Conservation (phyloP, 352 stramenopile genomes). For the Pythium myriotylum region DNA sequence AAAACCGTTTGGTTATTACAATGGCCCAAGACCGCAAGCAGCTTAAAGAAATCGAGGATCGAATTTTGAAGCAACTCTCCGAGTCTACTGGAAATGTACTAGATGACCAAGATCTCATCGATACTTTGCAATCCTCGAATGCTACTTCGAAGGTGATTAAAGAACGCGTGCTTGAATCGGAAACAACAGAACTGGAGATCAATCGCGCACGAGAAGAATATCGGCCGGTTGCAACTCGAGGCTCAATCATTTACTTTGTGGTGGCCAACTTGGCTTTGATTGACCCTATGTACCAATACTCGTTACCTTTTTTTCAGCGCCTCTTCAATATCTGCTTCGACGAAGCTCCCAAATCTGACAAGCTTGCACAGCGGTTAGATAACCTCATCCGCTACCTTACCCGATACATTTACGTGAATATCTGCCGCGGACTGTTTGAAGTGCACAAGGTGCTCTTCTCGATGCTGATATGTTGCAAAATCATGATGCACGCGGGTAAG, state of each 20-base stretch:
- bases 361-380: slow-evolving; percentile 60
- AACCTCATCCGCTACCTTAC: slow-evolving; percentile 92
- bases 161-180: slow-evolving; percentile 90
- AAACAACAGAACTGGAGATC: slow-evolving; percentile 91
- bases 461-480: slow-evolving; percentile 95
- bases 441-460: slow-evolving; percentile 94
- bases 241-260: slow-evolving; percentile 96
- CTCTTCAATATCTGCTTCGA: slow-evolving; percentile 94
- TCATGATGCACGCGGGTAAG: slow-evolving; percentile 80
- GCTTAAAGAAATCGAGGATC: slow-evolving; percentile 92
- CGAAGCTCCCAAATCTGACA: slow-evolving; percentile 58
- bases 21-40: slow-evolving; percentile 94
- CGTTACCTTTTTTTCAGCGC: slow-evolving; percentile 90
- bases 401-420: slow-evolving; percentile 93
- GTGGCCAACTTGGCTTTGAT: slow-evolving; percentile 91
- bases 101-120: slow-evolving; percentile 91
- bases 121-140: slow-evolving; percentile 87
- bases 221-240: slow-evolving; percentile 87
- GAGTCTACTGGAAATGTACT: slow-evolving; percentile 93
- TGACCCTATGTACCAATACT: slow-evolving; percentile 97
- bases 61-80: slow-evolving; percentile 91
- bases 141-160: slow-evolving; percentile 85
- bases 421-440: slow-evolving; percentile 94
- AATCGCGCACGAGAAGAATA: slow-evolving; percentile 90
- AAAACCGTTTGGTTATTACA: slow-evolving; percentile 90